These are phyloP conservation scores for Aphanomyces cochlioides DNA, from an alignment of 352 stramenopile genomes.

Conservation along the genomic window DNA sequence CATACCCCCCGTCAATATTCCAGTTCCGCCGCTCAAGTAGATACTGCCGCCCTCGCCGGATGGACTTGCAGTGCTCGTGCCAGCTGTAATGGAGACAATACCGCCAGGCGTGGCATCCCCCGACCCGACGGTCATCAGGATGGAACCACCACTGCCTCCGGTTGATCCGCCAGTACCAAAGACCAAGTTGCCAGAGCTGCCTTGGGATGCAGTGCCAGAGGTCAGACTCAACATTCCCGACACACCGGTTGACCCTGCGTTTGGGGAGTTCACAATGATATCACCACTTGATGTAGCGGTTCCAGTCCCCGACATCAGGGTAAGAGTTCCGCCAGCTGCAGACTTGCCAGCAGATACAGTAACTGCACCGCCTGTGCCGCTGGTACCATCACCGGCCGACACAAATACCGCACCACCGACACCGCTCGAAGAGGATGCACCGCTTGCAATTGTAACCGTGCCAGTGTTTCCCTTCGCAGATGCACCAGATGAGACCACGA, in stretches of 20 bases:
- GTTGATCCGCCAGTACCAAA: conserved; percentile 18
- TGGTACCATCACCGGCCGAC: not conserved
- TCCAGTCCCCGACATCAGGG: not conserved
- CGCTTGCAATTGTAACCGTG: not conserved
- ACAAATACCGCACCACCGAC: not conserved
- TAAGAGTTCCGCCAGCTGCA: not conserved
- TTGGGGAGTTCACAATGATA: not conserved
- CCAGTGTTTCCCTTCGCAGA: not conserved
- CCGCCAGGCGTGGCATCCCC: conserved; percentile 25
- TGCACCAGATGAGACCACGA: not conserved
- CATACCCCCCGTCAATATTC: not conserved
- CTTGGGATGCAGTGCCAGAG: conserved; percentile 19
- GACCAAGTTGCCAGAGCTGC: conserved; percentile 17
- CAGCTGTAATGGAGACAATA: conserved; percentile 29
- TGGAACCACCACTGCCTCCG: conserved; percentile 8
- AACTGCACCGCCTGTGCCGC: not conserved
- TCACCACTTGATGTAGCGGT: not conserved
- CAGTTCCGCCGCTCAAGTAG: not conserved
- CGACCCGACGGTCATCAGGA: conserved; percentile 28
- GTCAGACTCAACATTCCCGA: conserved; percentile 11
- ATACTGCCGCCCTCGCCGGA: not conserved
- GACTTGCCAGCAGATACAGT: not conserved
- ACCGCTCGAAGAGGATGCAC: not conserved
- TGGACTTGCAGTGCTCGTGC: conserved; percentile 14
- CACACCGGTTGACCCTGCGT: not conserved